Evolutionary conservation across 2,329 filamentous ascomycete genomes (phyloP).

Genomic region (Graphium sp.): DNA sequence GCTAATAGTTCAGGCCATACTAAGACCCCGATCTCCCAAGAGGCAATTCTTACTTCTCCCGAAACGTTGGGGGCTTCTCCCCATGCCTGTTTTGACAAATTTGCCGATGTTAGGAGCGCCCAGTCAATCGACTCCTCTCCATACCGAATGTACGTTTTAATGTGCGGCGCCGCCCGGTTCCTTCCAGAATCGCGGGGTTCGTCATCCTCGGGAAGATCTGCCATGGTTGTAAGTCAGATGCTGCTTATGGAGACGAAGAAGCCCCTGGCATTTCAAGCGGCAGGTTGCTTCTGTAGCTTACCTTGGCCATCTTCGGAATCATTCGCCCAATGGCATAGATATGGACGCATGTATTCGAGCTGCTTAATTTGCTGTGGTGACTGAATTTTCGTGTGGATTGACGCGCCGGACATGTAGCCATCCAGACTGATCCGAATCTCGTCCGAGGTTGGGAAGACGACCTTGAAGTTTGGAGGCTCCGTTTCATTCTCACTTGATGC

Average conservation of each 20-base stretch:
- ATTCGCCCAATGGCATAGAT: slow-evolving; percentile 63
- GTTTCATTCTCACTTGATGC: slow-evolving; percentile 11
- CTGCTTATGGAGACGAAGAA: too few species aligned
- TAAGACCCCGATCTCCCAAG: slow-evolving; percentile 71
- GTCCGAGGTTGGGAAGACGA: slow-evolving; percentile 67
- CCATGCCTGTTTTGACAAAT: slow-evolving; percentile 81
- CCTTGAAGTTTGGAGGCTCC: slow-evolving; percentile 36
- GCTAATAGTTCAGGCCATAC: slow-evolving; percentile 55
- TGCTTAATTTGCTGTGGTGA: slow-evolving; percentile 57
- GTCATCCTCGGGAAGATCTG: slow-evolving; percentile 12
- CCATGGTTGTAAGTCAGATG: too few species aligned
- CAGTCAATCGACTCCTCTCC: slow-evolving; percentile 49
- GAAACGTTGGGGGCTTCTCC: slow-evolving; percentile 42
- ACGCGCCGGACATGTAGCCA: slow-evolving; percentile 60
- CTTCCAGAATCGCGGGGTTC: slow-evolving; percentile 34
- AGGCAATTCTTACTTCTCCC: slow-evolving; percentile 54
- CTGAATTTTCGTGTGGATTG: slow-evolving; percentile 68
- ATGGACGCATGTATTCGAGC: slow-evolving; percentile 50
- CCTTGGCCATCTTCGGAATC: slow-evolving; percentile 23
- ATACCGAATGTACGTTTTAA: slow-evolving; percentile 75
- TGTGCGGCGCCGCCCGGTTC: slow-evolving; percentile 62
- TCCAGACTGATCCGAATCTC: slow-evolving; percentile 64
- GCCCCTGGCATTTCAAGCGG: slow-evolving; percentile 3
- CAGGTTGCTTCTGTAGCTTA: slow-evolving; percentile 9
- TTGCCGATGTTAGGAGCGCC: slow-evolving; percentile 83